Evolutionary conservation across 139 green algal species (phyloP), one percentile per base, ranked within the genome.

Genomic region (Tetradesmus lagerheimii): DNA sequence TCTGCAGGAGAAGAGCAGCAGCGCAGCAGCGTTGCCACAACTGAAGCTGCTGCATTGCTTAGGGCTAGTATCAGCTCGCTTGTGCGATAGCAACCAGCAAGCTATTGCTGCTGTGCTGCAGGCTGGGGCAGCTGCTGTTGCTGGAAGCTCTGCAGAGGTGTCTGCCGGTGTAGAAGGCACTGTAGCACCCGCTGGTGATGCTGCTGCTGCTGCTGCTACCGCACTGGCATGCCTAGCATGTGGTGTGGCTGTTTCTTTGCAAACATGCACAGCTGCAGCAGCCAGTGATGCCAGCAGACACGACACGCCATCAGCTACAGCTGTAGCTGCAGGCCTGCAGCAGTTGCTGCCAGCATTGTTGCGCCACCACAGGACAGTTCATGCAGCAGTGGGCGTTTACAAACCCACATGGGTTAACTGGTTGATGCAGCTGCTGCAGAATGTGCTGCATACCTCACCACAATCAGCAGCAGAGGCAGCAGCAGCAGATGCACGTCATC

Each of bases 1-100:
- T 41, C 79, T 64, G 27, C 79, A 64, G 79, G 43, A 85, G 43
- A 15, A 9, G 35, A 85, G 79, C 79, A 85, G 79, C 23, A 37
- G 41, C 23, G 23, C 18, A 16, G 15, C 35, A 25, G 41, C 76
- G 4, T 4, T 64, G 39, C 79, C 39, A 1, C 45, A 75, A 16
- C 80, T 74, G 29, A 27, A 75, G 80, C 80, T 74, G 12, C 14
- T 43, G 9, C 64, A 35, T 47, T 74, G 45, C 62, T 11, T 75
- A 47, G 45, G 80, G 16, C 29, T 25, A 23, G n/a, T 23, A 27
- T 8, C 4, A 37, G 25, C 53, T n/a, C 5, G 37, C 25, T 43
- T 66, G 34, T 83, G 38, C 18, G 31, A 1, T 23, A 71, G 57
- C 57, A 71, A 18, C 57, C 57, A 71, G 23, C 57, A 71, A 23